A percentile compares a stretch with the other conserved stretches of the same genome.
Conservation (phyloP, 2,329 filamentous ascomycete species). For the Beauveria scarabaeidicola region DNA sequence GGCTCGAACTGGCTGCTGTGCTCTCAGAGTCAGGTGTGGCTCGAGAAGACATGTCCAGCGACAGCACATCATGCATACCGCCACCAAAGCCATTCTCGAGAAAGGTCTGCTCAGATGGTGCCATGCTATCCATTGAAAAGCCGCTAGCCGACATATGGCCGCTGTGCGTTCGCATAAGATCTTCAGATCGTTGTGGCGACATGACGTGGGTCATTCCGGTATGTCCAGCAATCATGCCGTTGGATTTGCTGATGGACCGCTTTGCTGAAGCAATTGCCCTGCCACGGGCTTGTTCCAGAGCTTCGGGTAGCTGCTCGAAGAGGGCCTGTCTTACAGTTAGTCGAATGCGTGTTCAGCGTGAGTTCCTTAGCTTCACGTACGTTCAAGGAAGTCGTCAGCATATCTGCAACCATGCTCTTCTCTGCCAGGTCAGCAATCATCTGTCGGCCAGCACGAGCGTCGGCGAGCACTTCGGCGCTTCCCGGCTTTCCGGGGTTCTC, state of each 20-base stretch:
- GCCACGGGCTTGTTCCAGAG: slow-evolving; percentile 46
- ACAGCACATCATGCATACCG: slow-evolving; percentile 34
- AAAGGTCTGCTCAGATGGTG: slow-evolving; percentile 23
- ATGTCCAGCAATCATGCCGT: slow-evolving; percentile 25
- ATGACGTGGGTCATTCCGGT: slow-evolving; percentile 23
- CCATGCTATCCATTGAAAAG: slow-evolving; percentile 27
- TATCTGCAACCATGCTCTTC: slow-evolving; percentile 80
- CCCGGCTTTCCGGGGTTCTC: slow-evolving; percentile 71
- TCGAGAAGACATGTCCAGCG: slow-evolving; percentile 36
- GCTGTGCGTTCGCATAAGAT: slow-evolving; percentile 24
- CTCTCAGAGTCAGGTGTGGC: slow-evolving; percentile 36
- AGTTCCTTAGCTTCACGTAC: slow-evolving; percentile 38
- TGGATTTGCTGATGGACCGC: slow-evolving; percentile 21
- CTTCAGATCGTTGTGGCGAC: slow-evolving; percentile 26
- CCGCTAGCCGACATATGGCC: slow-evolving; percentile 19
- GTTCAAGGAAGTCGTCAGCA: slow-evolving; percentile 69
- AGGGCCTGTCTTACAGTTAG: slow-evolving; percentile 46
- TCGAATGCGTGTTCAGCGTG: slow-evolving; percentile 14
- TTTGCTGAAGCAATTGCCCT: slow-evolving; percentile 20
- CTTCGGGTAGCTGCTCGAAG: slow-evolving; percentile 75
- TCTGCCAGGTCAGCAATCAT: slow-evolving; percentile 72
- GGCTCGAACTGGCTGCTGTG: slow-evolving; percentile 32
- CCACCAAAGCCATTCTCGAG: slow-evolving; percentile 29
- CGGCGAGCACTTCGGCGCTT: slow-evolving; percentile 71
- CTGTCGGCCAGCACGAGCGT: slow-evolving; percentile 77